Base-by-base conservation (phyloP, 2,329 filamentous ascomycete genomes). In the Hymenoscyphus scutula region DNA sequence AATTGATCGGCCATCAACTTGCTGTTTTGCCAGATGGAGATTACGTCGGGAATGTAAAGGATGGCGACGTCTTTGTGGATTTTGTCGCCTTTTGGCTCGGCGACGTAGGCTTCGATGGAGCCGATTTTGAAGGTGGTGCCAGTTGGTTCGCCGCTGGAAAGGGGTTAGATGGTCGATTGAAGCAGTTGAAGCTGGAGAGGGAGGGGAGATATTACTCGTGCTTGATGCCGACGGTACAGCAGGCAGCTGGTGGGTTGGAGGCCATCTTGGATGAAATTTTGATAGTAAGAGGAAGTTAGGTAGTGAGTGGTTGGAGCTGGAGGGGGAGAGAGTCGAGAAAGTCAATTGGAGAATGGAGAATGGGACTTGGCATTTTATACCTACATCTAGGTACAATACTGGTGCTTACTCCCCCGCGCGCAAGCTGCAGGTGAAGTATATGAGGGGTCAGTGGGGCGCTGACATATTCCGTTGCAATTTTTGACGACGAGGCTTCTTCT, bases 1-100 rank as follows among this genome's bases (percentile, higher is more conserved):
- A 83, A 89, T 71, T 90, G 84, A 78, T 93, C 90, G 64, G 89
- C 89, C 70, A 92, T 83, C 65, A 89, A 78, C 76, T 88, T 76
- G 71, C 79, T 77, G 75, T 89, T 87, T 64, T 83, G 78, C 80
- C 65, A 74, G 58, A 75, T 74, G 48, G 68, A 66, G 41, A 74
- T 70, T 1, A 74, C 71, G 64, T 75, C 73, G 27, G 73, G 67
- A 27, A 74, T 53, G 59, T 65, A 73, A 19, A 75, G 63, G 55
- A 75, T 71, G 1, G 73, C 73, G n/a, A 62, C 67, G 51, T 73
- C 68, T 58, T 72, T 70, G 63, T 74, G 69, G 11, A 71, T 58
- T 0, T 48, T 69, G 8, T 66, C 63, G 34, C 65, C 68, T 17
- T 64, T 69, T 15, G 73, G 69, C 53, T 72, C 68, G 23, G 73